A percentile compares a stretch with the other conserved stretches of the same genome.
Conservation (phyloP, 2,329 filamentous ascomycete genomes). For the Lecanoromycetidae sp. region DNA sequence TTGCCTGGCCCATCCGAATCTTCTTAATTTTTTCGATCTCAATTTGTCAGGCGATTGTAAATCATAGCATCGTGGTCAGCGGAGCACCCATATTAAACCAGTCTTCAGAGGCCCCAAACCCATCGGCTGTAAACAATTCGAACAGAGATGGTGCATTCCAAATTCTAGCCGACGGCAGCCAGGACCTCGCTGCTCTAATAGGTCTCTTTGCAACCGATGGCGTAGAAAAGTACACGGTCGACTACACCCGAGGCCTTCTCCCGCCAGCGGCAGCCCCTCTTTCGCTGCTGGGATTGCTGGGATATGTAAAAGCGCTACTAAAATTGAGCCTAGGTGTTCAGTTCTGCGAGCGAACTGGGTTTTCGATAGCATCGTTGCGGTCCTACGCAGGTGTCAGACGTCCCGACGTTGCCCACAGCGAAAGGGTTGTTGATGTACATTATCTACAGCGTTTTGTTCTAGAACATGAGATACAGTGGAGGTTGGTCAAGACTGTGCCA, state of each 20-base stretch:
- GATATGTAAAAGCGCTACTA: constrained; percentile 16
- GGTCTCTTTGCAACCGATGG: constrained; percentile 18
- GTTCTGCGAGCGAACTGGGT: constrained; percentile 9
- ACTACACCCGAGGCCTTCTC: constrained; percentile 17
- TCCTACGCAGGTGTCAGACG: background rate
- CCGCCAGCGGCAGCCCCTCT: constrained; percentile 12
- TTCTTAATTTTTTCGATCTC: too few relatives aligned
- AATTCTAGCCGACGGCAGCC: constrained; percentile 18
- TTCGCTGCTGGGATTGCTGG: constrained; percentile 17
- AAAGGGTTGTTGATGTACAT: background rate
- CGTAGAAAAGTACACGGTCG: constrained; percentile 17
- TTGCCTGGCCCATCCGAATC: too few relatives aligned
- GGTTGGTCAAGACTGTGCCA: too few relatives aligned
- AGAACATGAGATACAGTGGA: too few relatives aligned
- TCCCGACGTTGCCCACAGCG: background rate
- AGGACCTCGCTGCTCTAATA: constrained; percentile 19
- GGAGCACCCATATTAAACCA: background rate
- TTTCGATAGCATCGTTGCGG: constrained; percentile 1
- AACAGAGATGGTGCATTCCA: constrained; percentile 5
- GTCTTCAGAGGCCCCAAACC: background rate
- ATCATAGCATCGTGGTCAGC: background rate
- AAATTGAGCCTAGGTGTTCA: constrained; percentile 16
- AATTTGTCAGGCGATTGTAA: background rate
- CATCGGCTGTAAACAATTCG: background rate
- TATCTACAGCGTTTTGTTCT: background rate